Conservation (phyloP, 352 stramenopile species). For the Phytophthora podocarpi region DNA sequence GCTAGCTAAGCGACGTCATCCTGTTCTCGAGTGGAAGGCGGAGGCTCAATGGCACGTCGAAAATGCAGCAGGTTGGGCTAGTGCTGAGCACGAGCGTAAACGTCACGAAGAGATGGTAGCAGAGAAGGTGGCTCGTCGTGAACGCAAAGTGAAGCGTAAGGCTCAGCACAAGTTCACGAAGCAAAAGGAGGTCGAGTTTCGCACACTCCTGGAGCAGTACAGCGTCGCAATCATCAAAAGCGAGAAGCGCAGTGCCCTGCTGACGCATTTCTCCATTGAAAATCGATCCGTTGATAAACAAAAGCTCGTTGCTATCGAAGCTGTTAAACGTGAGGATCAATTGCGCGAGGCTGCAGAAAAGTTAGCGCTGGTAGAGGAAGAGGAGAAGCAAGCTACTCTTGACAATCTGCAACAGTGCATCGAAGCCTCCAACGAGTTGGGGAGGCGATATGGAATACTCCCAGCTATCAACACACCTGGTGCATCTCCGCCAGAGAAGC, state of each 20-base stretch:
- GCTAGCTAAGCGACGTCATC: conserved; percentile 48
- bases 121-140: conserved; percentile 42
- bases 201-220: conserved; percentile 47
- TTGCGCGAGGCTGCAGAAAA: conserved; percentile 18
- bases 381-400: conserved; percentile 7
- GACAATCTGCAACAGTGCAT: conserved; percentile 42
- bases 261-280: conserved; percentile 55
- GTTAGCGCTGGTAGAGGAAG: conserved; percentile 20
- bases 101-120: conserved; percentile 14
- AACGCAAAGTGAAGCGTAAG: conserved; percentile 53
- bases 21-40: conserved; percentile 59
- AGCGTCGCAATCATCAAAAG: conserved; percentile 44
- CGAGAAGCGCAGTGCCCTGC: conserved; percentile 49
- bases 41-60: conserved; percentile 45
- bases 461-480: conserved; percentile 59
- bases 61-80: conserved; percentile 34
- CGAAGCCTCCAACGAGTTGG: conserved; percentile 44
- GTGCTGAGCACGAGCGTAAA: conserved; percentile 32
- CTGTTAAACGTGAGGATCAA: conserved; percentile 13
- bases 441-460: conserved; percentile 51
- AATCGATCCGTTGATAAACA: conserved; percentile 28
- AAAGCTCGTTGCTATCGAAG: conserved; percentile 13
- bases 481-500: conserved; percentile 28
- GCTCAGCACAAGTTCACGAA: conserved; percentile 50
- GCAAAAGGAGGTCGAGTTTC: conserved; percentile 58